Conservation (phyloP, 495 filamentous ascomycete genomes). For the Neurospora sp. region DNA sequence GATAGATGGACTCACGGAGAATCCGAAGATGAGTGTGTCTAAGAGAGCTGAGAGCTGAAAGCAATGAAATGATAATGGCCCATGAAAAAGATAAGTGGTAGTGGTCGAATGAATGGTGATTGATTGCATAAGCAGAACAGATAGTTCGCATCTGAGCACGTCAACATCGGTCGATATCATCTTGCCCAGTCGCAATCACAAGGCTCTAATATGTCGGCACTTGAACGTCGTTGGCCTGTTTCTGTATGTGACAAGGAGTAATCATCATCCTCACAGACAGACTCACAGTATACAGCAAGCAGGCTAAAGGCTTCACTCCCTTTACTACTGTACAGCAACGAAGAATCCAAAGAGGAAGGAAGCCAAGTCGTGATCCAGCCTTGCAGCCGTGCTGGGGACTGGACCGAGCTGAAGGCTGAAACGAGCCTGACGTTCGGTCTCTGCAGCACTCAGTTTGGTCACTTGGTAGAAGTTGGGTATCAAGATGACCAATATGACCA, state of each 20-base stretch:
- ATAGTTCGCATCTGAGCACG: not conserved
- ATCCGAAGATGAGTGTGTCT: not conserved
- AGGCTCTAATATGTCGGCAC: not conserved
- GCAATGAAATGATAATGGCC: not conserved
- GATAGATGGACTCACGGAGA: not conserved
- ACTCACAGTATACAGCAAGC: not conserved
- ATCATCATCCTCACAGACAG: not conserved
- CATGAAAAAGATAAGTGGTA: not conserved
- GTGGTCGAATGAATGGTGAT: not conserved
- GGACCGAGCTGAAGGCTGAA: conserved; percentile 24
- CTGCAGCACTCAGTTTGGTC: too few species aligned
- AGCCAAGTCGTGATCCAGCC: not conserved
- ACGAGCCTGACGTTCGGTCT: not conserved
- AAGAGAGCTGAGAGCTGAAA: not conserved
- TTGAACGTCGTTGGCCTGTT: not conserved
- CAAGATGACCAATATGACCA: not conserved
- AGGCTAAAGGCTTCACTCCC: not conserved
- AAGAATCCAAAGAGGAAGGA: not conserved
- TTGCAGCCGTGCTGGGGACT: conserved; percentile 12
- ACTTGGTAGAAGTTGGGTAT: not conserved
- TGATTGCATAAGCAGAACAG: not conserved
- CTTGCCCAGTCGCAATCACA: not conserved
- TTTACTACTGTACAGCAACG: not conserved
- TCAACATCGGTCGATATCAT: not conserved
- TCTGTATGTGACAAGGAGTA: not conserved